Evolutionary conservation across 169 alveolate species (phyloP).

Genomic region (Babesia bovis): DNA sequence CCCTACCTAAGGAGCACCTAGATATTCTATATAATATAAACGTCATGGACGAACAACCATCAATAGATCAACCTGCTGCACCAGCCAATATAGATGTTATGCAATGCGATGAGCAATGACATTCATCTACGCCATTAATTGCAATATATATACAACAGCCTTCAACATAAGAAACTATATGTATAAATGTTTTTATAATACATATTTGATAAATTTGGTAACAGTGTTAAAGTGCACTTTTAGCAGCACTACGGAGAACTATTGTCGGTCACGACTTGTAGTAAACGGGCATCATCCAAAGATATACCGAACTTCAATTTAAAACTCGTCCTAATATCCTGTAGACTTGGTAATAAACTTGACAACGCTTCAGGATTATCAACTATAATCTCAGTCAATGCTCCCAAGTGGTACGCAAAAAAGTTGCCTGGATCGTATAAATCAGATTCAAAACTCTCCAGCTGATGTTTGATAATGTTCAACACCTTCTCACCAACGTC

Average conservation of each 20-base stretch:
- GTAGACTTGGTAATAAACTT: neutral
- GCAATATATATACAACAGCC: too few species aligned
- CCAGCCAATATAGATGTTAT: too few species aligned
- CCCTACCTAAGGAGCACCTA: neutral
- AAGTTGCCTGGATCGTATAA: slow-evolving; percentile 57
- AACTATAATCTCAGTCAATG: slow-evolving; percentile 28
- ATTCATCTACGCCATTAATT: too few species aligned
- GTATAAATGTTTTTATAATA: too few species aligned
- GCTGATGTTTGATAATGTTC: slow-evolving; percentile 30
- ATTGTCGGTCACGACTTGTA: slow-evolving; percentile 13
- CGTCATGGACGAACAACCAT: too few species aligned
- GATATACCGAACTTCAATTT: slow-evolving; percentile 60
- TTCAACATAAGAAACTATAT: too few species aligned
- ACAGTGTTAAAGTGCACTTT: too few species aligned
- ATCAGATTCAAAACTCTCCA: slow-evolving; percentile 54
- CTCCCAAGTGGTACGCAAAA: slow-evolving; percentile 35
- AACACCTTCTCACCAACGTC: neutral
- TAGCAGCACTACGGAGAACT: too few species aligned
- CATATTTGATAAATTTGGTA: too few species aligned
- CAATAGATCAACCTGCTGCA: too few species aligned
- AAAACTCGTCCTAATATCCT: slow-evolving; percentile 21
- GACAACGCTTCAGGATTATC: slow-evolving; percentile 34
- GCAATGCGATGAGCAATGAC: too few species aligned
- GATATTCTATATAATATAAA: neutral
- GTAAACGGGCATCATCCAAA: slow-evolving; percentile 20